A percentile compares a stretch with the other conserved stretches of the same genome.
Evolutionary conservation across 1,284 basidiomycete genomes (phyloP).

Genomic region (Apiotrichum montevideense): DNA sequence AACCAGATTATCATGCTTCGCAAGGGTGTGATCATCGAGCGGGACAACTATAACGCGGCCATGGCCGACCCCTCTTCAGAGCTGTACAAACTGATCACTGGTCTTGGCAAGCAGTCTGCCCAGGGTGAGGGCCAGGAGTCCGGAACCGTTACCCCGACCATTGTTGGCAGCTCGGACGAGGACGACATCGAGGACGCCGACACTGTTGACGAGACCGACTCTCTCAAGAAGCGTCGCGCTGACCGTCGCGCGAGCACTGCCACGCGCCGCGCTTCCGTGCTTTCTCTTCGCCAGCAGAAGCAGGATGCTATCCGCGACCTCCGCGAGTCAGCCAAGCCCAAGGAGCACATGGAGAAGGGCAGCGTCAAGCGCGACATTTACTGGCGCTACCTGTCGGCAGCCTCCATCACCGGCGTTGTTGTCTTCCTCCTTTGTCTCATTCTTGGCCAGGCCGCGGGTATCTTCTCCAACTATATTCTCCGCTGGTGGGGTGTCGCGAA

Average conservation of each 20-base stretch:
- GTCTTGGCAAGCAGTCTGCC: conserved; percentile 50
- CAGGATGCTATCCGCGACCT: conserved; percentile 44
- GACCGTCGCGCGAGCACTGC: conserved; percentile 33
- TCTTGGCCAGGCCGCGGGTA: conserved; percentile 47
- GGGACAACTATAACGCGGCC: conserved; percentile 61
- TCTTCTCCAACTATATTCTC: conserved; percentile 62
- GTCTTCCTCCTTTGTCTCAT: conserved; percentile 60
- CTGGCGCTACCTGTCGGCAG: conserved; percentile 68
- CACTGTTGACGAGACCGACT: conserved; percentile 27
- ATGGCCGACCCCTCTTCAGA: conserved; percentile 62
- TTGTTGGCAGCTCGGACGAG: conserved; percentile 23
- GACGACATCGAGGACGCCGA: conserved; percentile 33
- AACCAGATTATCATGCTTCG: conserved; percentile 76
- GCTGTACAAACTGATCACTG: conserved; percentile 66
- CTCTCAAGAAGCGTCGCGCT: conserved; percentile 27
- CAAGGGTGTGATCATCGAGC: conserved; percentile 76
- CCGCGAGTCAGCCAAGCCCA: conserved; percentile 49
- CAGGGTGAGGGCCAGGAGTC: conserved; percentile 48
- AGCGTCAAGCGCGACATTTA: conserved; percentile 74
- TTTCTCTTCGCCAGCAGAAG: conserved; percentile 44
- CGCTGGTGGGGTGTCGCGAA: conserved; percentile 78
- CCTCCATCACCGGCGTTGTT: conserved; percentile 64
- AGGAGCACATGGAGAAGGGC: conserved; percentile 78
- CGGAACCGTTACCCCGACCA: conserved; percentile 45
- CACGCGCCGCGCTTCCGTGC: conserved; percentile 40